These are phyloP conservation scores for Pseudopyrenochaeta lycopersici DNA, from an alignment of 2,329 filamentous ascomycete species.

Conservation along the genomic window DNA sequence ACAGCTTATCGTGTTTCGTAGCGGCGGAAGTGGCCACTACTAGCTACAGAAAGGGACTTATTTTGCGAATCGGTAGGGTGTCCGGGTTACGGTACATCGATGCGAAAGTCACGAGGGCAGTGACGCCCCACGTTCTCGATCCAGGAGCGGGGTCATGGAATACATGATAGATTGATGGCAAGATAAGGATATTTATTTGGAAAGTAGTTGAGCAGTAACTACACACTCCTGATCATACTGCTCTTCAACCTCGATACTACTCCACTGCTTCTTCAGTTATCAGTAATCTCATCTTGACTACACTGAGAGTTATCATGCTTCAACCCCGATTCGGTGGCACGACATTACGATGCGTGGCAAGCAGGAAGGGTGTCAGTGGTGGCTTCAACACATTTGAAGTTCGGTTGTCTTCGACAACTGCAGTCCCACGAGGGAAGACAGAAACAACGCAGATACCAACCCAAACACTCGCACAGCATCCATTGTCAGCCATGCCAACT, in stretches of 20 bases:
- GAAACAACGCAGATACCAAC: slow-evolving; percentile 10
- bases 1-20: slow-evolving; percentile 15
- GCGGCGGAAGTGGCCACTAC: neutral
- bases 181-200: slow-evolving; percentile 23
- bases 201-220: neutral
- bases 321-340: slow-evolving; percentile 8
- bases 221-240: neutral
- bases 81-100: slow-evolving; percentile 24
- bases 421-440: slow-evolving; percentile 16
- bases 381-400: slow-evolving; percentile 12
- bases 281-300: neutral
- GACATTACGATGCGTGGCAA: slow-evolving; percentile 4
- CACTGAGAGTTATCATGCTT: slow-evolving; percentile 12
- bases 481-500: slow-evolving; percentile 38
- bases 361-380: slow-evolving; percentile 1
- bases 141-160: slow-evolving; percentile 29
- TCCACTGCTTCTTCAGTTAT: neutral
- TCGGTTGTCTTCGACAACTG: slow-evolving; percentile 21
- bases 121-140: slow-evolving; percentile 24
- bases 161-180: slow-evolving; percentile 11
- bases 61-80: slow-evolving; percentile 26
- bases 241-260: neutral
- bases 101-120: slow-evolving; percentile 30
- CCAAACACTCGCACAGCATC: slow-evolving; percentile 16
- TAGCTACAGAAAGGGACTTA: slow-evolving; percentile 3